Conservation (phyloP, 768 basidiomycete species). For the Tylopilus sp. region DNA sequence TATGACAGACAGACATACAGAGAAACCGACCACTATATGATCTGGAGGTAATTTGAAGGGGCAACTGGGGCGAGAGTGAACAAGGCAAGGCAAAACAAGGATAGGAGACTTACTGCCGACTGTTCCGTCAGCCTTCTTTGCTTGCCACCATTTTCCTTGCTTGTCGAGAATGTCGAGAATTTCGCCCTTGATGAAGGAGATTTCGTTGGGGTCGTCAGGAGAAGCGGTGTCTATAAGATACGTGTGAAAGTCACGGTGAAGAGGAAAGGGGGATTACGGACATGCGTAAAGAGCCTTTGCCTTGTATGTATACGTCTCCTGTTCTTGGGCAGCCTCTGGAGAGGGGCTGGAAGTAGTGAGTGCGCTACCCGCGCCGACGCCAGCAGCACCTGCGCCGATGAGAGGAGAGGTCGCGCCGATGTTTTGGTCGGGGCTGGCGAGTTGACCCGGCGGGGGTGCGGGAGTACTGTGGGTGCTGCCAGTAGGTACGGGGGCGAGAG, state of each 20-base stretch:
- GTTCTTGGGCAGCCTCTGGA: conserved; percentile 29
- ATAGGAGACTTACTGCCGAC: conserved; percentile 63
- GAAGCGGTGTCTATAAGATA: conserved; percentile 77
- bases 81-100: background rate
- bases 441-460: conserved; percentile 30
- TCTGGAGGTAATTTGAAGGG: conserved; percentile 82
- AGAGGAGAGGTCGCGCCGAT: conserved; percentile 59
- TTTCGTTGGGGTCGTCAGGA: conserved; percentile 92
- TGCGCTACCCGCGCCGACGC: conserved; percentile 53
- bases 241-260: conserved; percentile 20
- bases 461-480: conserved; percentile 58
- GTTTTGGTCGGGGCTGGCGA: conserved; percentile 43
- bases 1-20: conserved; percentile 5
- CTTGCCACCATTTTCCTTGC: conserved; percentile 93
- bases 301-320: conserved; percentile 60
- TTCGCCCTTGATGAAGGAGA: conserved; percentile 91
- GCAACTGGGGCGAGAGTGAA: conserved; percentile 50
- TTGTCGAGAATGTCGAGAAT: conserved; percentile 90
- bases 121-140: conserved; percentile 70
- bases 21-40: conserved; percentile 48
- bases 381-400: conserved; percentile 60
- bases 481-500: conserved; percentile 46
- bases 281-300: conserved; percentile 91
- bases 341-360: conserved; percentile 19
- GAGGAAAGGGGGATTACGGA: conserved; percentile 38